Evolutionary conservation across 148 eudicot genomes (phyloP).

Genomic region (Rhododendron kiyosumense): DNA sequence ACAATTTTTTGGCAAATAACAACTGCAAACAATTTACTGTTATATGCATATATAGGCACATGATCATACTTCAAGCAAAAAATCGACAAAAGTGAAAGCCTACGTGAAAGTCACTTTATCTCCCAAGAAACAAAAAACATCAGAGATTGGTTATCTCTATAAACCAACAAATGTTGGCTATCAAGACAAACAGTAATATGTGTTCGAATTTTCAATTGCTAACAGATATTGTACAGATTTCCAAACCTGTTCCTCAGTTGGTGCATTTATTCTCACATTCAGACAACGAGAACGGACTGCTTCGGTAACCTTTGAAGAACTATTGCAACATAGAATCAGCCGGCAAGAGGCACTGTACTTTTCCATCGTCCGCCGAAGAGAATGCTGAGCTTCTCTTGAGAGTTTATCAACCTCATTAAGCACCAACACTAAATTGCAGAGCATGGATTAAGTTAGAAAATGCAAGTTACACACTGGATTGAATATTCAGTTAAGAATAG

Average conservation of each 20-base stretch:
- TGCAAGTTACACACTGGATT: background rate
- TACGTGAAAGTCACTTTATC: background rate
- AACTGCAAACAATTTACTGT: background rate
- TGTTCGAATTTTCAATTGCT: background rate
- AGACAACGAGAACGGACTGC: constrained; percentile 96
- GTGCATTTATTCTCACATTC: constrained; percentile 78
- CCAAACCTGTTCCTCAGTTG: constrained; percentile 68
- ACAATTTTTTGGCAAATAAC: background rate
- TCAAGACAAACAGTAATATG: background rate
- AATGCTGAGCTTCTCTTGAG: constrained; percentile 96
- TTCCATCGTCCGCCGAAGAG: constrained; percentile 95
- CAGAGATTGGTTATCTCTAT: background rate
- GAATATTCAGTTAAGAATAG: background rate
- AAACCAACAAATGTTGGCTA: background rate
- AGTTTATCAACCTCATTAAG: constrained; percentile 99
- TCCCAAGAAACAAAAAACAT: background rate
- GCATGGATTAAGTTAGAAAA: background rate
- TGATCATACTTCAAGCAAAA: background rate
- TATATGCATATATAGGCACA: background rate
- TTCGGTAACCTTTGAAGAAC: constrained; percentile 94
- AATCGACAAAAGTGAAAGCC: background rate
- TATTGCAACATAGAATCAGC: constrained; percentile 85
- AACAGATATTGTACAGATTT: background rate
- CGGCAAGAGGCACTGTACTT: constrained; percentile 93
- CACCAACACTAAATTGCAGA: constrained; percentile 54